A percentile compares a stretch with the other conserved stretches of the same genome.
Conservation (phyloP, 192 early-diverging fungal species). For the Pilaira anomala region DNA sequence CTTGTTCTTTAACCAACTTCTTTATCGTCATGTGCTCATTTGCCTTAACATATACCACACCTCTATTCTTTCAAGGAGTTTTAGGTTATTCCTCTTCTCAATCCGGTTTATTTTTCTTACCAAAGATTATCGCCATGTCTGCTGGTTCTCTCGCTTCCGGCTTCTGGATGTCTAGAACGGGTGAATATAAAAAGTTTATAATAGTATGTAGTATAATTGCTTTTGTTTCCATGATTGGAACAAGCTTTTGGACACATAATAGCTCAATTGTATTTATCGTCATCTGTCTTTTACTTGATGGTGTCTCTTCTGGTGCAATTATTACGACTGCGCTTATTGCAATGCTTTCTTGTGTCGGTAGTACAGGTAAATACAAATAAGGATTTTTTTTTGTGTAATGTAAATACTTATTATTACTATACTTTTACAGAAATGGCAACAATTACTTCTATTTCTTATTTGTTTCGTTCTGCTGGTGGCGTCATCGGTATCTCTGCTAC, state of each 20-base stretch:
- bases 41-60: conserved; percentile 34
- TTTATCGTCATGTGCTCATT: conserved; percentile 38
- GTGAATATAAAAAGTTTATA: conserved; percentile 32
- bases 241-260: conserved; percentile 53
- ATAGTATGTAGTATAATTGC: conserved; percentile 46
- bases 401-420: conserved; percentile 38
- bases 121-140: conserved; percentile 28
- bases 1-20: conserved; percentile 44
- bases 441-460: conserved; percentile 47
- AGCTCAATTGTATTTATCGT: conserved; percentile 46
- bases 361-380: conserved; percentile 46
- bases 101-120: conserved; percentile 31
- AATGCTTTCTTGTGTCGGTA: conserved; percentile 48
- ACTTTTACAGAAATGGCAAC: conserved; percentile 53
- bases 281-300: conserved; percentile 48
- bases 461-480: conserved; percentile 51
- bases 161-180: conserved; percentile 35
- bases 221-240: conserved; percentile 52
- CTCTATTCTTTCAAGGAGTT: conserved; percentile 40
- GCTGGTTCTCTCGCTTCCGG: conserved; percentile 29
- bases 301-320: conserved; percentile 52
- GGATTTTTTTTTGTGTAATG: conserved; percentile 30
- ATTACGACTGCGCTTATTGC: conserved; percentile 50
- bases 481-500: conserved; percentile 56
- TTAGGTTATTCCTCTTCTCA: conserved; percentile 27